These are phyloP conservation scores for Neckera pumila DNA, from an alignment of 225 moss, liverwort and hornwort genomes.

Conservation along the genomic window DNA sequence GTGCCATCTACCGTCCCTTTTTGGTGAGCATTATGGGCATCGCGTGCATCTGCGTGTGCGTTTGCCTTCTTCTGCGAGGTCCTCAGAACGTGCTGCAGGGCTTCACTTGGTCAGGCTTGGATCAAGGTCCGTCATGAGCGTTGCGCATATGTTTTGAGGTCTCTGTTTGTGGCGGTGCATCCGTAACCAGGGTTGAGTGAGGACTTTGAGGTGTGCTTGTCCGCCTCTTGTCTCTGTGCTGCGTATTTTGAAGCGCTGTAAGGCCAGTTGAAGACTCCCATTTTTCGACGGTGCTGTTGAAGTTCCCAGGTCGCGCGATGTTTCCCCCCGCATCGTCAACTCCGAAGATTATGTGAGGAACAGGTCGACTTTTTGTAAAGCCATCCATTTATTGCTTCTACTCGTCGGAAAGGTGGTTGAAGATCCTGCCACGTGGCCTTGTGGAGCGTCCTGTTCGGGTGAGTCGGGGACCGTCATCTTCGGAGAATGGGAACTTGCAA, in stretches of 20 bases:
- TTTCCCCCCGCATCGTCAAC: too few species aligned
- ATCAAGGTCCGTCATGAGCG: neutral
- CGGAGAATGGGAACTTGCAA: neutral
- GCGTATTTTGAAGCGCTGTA: neutral
- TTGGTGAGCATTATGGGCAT: constrained; percentile 79
- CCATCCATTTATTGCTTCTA: neutral
- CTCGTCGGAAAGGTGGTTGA: neutral
- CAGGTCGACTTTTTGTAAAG: neutral
- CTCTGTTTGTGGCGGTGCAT: neutral
- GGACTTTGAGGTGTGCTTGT: neutral
- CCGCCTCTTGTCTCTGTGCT: neutral
- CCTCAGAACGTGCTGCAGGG: constrained; percentile 16
- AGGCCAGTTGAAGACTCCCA: neutral
- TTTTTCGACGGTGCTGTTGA: neutral
- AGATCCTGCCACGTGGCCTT: neutral
- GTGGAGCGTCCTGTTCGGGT: neutral
- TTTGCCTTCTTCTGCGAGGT: constrained; percentile 55
- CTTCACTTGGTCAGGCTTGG: constrained; percentile 40
- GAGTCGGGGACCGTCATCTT: neutral
- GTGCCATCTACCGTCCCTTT: constrained; percentile 57
- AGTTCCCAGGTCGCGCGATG: neutral
- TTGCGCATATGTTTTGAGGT: neutral
- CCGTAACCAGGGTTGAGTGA: neutral
- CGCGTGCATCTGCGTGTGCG: constrained; percentile 80
- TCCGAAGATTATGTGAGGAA: neutral